Evolutionary conservation across 805 yeast genomes (phyloP).

Genomic region (Cyberlindnera galapagoensis): DNA sequence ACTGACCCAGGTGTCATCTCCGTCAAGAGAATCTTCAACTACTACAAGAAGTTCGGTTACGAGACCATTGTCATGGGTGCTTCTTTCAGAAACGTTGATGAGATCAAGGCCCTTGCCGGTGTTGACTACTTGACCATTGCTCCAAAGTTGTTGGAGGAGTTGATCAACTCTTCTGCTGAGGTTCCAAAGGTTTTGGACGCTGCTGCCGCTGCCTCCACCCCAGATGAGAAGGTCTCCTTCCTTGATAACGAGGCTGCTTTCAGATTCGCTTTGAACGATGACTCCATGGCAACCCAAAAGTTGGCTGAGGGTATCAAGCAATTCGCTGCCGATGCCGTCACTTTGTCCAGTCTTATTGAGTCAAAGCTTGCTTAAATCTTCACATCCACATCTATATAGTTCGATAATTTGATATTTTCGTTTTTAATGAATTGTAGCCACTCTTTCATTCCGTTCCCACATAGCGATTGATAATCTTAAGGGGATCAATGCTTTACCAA

Average conservation of each 20-base stretch:
- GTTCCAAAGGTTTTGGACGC: conserved; percentile 83
- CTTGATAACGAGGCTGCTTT: conserved; percentile 82
- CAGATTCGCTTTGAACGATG: conserved; percentile 90
- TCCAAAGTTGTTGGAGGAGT: conserved; percentile 86
- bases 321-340: conserved; percentile 88
- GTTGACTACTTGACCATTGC: conserved; percentile 94
- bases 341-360: conserved; percentile 64
- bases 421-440: too few species aligned
- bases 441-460: too few species aligned
- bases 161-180: conserved; percentile 66
- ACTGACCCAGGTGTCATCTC: conserved; percentile 95
- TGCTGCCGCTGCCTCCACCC: conserved; percentile 47
- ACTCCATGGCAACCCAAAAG: conserved; percentile 98
- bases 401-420: too few species aligned
- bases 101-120: conserved; percentile 95
- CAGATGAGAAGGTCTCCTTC: conserved; percentile 66
- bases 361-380: conserved; percentile 39
- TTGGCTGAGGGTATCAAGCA: conserved; percentile 96
- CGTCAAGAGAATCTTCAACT: conserved; percentile 85
- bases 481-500: too few species aligned
- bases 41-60: conserved; percentile 96
- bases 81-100: conserved; percentile 95
- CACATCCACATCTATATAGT: too few species aligned
- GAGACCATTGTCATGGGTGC: conserved; percentile 99
- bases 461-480: too few species aligned